phyloP scores from a whole-genome alignment of 1,139 yeast species.

The Zygoascus meyerae region DNA sequence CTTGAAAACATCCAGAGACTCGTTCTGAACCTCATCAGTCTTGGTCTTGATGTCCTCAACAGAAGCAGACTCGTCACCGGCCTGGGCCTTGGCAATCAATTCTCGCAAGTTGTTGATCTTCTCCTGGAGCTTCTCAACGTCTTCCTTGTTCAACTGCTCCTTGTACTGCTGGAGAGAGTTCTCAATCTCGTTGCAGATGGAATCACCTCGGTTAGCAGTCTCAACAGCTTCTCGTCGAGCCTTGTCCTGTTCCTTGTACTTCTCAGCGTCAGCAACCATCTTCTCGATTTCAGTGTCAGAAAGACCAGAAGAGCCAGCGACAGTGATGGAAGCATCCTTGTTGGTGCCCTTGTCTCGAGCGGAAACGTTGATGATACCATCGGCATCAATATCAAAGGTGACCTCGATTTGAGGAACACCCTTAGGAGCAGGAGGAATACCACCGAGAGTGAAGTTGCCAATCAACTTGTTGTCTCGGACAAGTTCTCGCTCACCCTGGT shows the following conservation, averaged over 20 bases:
- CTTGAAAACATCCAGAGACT: constrained; percentile 90
- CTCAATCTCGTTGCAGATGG: constrained; percentile 94
- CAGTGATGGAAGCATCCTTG: constrained; percentile 98
- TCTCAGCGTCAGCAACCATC: constrained; percentile 98
- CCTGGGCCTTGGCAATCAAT: constrained; percentile 86
- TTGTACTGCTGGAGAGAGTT: constrained; percentile 89
- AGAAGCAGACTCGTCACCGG: constrained; percentile 83
- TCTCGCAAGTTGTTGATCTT: constrained; percentile 79
- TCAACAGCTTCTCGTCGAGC: constrained; percentile 93
- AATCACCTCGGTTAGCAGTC: constrained; percentile 95
- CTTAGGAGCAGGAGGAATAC: constrained; percentile 97
- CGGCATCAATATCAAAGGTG: constrained; percentile 95
- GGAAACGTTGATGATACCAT: constrained; percentile 97
- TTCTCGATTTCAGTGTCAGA: constrained; percentile 95
- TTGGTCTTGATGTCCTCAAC: constrained; percentile 81
- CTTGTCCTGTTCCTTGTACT: constrained; percentile 94
- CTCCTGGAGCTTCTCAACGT: constrained; percentile 79
- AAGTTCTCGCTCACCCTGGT: constrained; percentile 99
- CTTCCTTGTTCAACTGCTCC: constrained; percentile 83
- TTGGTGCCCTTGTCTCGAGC: constrained; percentile 98
- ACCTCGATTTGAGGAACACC: constrained; percentile 99
- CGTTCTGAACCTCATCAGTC: constrained; percentile 90
- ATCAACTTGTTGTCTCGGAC: constrained; percentile 98
- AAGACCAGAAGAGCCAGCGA: constrained; percentile 97
- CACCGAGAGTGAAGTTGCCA: constrained; percentile 94